Base-by-base conservation (phyloP, 441 rosid genomes). In the Syzygium syzygioides region DNA sequence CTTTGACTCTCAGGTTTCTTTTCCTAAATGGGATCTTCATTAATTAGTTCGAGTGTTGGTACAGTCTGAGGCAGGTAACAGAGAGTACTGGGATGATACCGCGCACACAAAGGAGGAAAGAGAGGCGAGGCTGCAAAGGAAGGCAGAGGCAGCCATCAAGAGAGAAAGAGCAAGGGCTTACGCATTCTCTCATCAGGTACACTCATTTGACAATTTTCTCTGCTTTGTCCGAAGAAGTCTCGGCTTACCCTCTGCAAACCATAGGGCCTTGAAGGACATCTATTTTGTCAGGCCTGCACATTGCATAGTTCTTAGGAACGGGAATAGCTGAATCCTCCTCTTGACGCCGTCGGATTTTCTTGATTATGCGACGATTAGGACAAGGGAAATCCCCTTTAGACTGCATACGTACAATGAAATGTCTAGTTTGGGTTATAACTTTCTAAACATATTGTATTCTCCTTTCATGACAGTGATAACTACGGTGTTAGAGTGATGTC, bases 111-210 rank as follows among this genome's bases (percentile, higher is more conserved):
- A 95, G 92, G 98, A 95, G 91, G 97, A 96, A 92, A 92, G 92
- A 55, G 98, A 95, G 54, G 94, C 93, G 6, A 94, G 98, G 93
- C 60, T 94, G 90, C 98, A 94, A 91, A 93, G 93, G 87, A 98
- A 95, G 92, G 95, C 89, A 54, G 95, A 97, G 76, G 99, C 99
- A 4, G 88, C 92, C 89, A 90, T 95, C 94, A 97, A 96, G 87
- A 93, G 99, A 93, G 98, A 98, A 87, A 90, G 99, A 88, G 95
- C 98, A 60, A 95, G 95, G 97, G 94, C 99, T n/a, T 98, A 96
- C 88, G 96, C 99, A 26, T 94, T 94, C 87, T 97, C 99, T 88
- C 93, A 94, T 92, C 98, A 96, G 99, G 99, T 97, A 94, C 86
- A 5, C 87, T 85, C 52, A 32, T 55, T 85, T 55, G 83, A 55